Conservation (phyloP, 148 eudicot genomes). For the Polygonum maritimum region DNA sequence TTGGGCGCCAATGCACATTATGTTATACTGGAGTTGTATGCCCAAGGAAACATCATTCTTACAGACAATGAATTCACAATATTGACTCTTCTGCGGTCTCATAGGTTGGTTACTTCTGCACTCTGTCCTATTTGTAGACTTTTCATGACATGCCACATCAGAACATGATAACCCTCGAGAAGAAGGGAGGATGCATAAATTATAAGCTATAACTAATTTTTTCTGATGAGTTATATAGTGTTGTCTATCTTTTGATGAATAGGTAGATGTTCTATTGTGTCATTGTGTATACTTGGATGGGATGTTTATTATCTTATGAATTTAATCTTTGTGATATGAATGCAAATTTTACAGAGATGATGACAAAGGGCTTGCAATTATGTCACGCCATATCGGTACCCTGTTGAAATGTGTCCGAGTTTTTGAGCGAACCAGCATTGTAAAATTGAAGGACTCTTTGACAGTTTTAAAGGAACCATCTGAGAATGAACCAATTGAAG, state of each 20-base stretch:
- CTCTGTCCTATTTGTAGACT: not conserved
- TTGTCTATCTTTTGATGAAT: not conserved
- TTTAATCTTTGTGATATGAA: not conserved
- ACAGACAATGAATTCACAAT: constrained; percentile 79
- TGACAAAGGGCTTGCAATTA: constrained; percentile 88
- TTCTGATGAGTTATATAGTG: not conserved
- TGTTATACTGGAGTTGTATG: constrained; percentile 86
- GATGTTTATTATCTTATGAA: not conserved
- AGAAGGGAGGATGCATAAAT: not conserved
- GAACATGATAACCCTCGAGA: not conserved
- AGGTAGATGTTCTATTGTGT: not conserved
- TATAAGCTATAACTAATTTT: not conserved
- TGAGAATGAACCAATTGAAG: constrained; percentile 25
- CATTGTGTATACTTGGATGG: not conserved
- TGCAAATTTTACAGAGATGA: constrained; percentile 64
- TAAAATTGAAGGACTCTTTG: constrained; percentile 55
- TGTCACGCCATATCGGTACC: constrained; percentile 95
- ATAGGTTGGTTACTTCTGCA: constrained; percentile 49
- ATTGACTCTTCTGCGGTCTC: constrained; percentile 95
- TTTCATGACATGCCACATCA: not conserved
- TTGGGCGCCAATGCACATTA: constrained; percentile 79
- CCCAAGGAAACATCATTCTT: constrained; percentile 93
- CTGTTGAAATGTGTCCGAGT: constrained; percentile 69
- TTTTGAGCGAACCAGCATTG: constrained; percentile 61
- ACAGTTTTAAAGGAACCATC: constrained; percentile 28